Evolutionary conservation across 169 alveolate species (phyloP), one percentile per base, ranked within the genome.

Genomic region (Besnoitia besnoiti): DNA sequence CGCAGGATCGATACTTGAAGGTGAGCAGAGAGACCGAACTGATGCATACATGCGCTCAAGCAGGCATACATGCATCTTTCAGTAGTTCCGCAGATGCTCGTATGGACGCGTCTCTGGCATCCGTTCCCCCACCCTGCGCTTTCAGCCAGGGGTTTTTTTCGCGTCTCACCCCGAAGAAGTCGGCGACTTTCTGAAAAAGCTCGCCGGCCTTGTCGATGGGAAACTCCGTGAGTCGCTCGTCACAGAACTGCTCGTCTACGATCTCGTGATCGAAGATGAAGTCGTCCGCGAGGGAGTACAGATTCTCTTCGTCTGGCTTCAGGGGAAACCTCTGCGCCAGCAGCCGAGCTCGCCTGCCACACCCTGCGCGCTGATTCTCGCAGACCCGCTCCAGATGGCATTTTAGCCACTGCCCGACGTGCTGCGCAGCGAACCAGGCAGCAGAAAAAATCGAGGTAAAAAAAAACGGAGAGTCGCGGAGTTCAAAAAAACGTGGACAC

Each of bases 381-480:
- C 40, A 1, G 30, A 90, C 93, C 37, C 93, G 89, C 50, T 47
- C 55, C 12, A 90, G 84, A 44, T 90, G 93, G 3, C 90, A 80
- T 27, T 67, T 35, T 47, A 90, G 89, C 93, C 93, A 90, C 39
- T 49, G 88, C 33, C 87, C 93, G 2, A 90, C 93, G 40, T 37
- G 49, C 93, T 59, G 59, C n/a, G 24, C 79, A 30, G 4, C 51
- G 61, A 2, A 61, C 39, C 61, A n/a, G 67, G 67, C 67, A 51
- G 67, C 44, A 62, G n/a, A 73, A 37, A 37, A 5, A 37, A n/a
- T 0, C 44, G 46, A n/a, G n/a, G n/a, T n/a, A n/a, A n/a, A 73
- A 30, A 30, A n/a, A 37, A 37, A 73, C 5, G 47, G 24, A 73
- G n/a, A 10, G 44, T 7, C 82, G 30, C 27, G 67, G n/a, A n/a